These are phyloP conservation scores for Dendrocalamus latiflorus DNA, from an alignment of 202 grass and related monocot species.

Conservation along the genomic window DNA sequence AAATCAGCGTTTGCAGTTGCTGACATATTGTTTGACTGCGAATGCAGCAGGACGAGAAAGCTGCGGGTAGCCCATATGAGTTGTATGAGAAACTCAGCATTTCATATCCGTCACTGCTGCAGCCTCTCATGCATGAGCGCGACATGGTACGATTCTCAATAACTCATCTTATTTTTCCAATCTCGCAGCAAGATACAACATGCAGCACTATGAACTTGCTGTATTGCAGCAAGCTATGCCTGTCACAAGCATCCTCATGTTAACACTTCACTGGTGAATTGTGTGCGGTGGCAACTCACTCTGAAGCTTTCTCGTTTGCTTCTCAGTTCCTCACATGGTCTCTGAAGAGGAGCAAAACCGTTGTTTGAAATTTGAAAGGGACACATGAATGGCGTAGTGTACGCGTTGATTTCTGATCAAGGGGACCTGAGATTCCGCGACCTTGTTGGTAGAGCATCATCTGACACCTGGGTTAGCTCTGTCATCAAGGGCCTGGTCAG, in stretches of 20 bases:
- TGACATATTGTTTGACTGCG: constrained; percentile 9
- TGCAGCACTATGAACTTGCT: not conserved
- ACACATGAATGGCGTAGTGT: constrained; percentile 87
- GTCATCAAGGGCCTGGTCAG: constrained; percentile 52
- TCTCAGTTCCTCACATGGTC: constrained; percentile 84
- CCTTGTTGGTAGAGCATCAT: constrained; percentile 54
- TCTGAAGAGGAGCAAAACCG: constrained; percentile 79
- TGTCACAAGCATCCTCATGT: not conserved
- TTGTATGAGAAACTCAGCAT: constrained; percentile 61
- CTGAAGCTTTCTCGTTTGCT: not conserved
- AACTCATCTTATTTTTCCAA: not conserved
- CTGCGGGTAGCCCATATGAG: constrained; percentile 54
- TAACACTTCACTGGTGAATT: not conserved
- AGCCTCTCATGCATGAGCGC: constrained; percentile 83
- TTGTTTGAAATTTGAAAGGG: constrained; percentile 78
- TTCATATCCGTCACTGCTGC: constrained; percentile 80
- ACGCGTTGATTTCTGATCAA: constrained; percentile 75
- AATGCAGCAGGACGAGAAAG: constrained; percentile 45
- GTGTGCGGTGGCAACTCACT: no score
- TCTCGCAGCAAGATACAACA: not conserved
- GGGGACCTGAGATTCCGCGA: constrained; percentile 78
- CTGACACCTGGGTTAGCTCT: constrained; percentile 48
- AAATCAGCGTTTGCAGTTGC: not conserved
- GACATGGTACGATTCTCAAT: constrained; percentile 51
- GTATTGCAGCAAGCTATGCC: no score